phyloP scores from a whole-genome alignment of 1,139 yeast genomes.

The Trichomonascaceae sp. region DNA sequence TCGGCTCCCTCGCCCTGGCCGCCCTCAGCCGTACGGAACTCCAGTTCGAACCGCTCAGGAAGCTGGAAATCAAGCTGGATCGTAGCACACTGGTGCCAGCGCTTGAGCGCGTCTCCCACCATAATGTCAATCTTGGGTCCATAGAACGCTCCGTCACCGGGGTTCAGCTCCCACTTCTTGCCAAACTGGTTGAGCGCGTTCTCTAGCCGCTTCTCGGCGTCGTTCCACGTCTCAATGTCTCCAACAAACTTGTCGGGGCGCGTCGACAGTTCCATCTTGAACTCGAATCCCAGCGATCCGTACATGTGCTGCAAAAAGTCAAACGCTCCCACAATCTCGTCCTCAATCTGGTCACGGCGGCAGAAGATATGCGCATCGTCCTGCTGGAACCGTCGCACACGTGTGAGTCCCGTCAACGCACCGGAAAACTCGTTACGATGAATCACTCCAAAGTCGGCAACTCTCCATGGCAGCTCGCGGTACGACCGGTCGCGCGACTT shows the following conservation, averaged over 20 bases:
- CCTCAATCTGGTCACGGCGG: conserved; percentile 72
- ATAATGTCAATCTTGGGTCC: conserved; percentile 96
- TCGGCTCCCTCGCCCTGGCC: conserved; percentile 12
- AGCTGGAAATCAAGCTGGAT: conserved; percentile 96
- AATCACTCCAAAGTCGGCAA: conserved; percentile 89
- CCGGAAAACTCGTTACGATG: conserved; percentile 96
- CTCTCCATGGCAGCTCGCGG: conserved; percentile 91
- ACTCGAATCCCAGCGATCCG: conserved; percentile 76
- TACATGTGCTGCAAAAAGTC: conserved; percentile 70
- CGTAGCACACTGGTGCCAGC: conserved; percentile 98
- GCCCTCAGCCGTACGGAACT: conserved; percentile 58
- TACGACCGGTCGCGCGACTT: conserved; percentile 81
- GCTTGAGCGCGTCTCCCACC: conserved; percentile 79
- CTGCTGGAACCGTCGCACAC: conserved; percentile 97
- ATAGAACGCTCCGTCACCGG: conserved; percentile 97
- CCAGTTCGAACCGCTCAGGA: conserved; percentile 81
- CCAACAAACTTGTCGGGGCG: conserved; percentile 92
- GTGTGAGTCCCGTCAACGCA: conserved; percentile 76
- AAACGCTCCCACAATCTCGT: conserved; percentile 67
- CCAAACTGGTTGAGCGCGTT: conserved; percentile 64
- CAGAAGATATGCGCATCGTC: conserved; percentile 98
- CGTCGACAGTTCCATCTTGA: conserved; percentile 82
- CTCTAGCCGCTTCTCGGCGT: conserved; percentile 69
- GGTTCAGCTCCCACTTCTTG: conserved; percentile 80
- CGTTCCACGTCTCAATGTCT: conserved; percentile 73